phyloP scores from a whole-genome alignment of 495 filamentous ascomycete species.

The Neurospora sp. region DNA sequence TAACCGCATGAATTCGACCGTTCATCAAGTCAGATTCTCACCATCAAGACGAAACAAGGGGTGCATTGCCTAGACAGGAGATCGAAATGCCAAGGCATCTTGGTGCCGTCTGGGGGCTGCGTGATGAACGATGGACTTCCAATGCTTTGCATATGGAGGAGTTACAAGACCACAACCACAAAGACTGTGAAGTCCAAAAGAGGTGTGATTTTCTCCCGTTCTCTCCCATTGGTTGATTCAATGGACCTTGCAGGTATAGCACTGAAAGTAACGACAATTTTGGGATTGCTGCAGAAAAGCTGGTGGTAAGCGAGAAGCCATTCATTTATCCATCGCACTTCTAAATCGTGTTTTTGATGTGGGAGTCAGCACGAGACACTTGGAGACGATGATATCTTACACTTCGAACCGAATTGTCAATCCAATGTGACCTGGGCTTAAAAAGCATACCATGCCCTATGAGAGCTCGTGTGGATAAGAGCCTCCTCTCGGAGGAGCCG shows the following conservation, averaged over 20 bases:
- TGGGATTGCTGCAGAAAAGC: conserved; percentile 8
- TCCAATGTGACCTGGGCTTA: not conserved
- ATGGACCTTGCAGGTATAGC: not conserved
- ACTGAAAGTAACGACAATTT: not conserved
- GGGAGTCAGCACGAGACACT: not conserved
- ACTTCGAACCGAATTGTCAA: not conserved
- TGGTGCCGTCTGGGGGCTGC: conserved; percentile 1
- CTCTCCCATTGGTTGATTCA: not conserved
- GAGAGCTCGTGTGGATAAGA: not conserved
- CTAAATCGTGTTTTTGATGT: not conserved
- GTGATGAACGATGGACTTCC: not conserved
- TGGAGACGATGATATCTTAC: not conserved
- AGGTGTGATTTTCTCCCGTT: not conserved
- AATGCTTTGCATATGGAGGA: not conserved
- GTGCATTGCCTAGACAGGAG: conserved; percentile 19
- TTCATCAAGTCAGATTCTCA: not conserved
- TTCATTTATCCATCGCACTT: not conserved
- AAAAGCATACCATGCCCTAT: not conserved
- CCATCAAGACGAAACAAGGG: not conserved
- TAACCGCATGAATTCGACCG: not conserved
- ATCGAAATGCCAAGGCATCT: conserved; percentile 19
- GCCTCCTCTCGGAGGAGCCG: conserved; percentile 2
- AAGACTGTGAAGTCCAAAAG: not conserved
- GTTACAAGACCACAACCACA: not conserved
- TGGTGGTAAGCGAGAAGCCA: conserved; percentile 4